Evolutionary conservation across 2,329 filamentous ascomycete species (phyloP).

Genomic region (Zymoseptoria passerinii): DNA sequence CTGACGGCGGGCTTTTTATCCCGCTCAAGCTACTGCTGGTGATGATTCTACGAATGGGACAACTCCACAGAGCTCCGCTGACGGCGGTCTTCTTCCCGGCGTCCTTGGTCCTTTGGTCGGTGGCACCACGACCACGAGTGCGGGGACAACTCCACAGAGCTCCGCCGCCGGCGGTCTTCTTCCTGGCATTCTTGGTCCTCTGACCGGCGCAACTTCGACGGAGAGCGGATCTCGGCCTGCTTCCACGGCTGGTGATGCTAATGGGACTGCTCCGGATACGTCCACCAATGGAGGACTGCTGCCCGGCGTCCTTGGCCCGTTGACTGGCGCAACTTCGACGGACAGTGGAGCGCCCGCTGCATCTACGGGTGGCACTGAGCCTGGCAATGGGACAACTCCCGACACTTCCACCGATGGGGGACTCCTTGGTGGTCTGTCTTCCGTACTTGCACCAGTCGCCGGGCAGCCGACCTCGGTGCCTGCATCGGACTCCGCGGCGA

Average conservation of each 20-base stretch:
- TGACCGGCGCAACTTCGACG: background rate
- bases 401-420: background rate
- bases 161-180: background rate
- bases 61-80: background rate
- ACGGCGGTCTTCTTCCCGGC: slow-evolving; percentile 3
- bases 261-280: too few species aligned
- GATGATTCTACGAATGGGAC: too few species aligned
- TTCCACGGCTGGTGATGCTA: background rate
- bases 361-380: background rate
- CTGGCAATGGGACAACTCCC: too few species aligned
- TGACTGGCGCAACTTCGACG: background rate
- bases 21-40: too few species aligned
- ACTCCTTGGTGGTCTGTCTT: background rate
- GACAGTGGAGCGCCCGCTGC: background rate
- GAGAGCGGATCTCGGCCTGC: background rate
- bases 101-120: slow-evolving; percentile 2
- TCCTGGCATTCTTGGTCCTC: background rate
- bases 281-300: background rate
- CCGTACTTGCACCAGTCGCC: background rate
- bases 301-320: background rate
- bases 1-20: too few species aligned
- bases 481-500: background rate
- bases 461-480: background rate
- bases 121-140: background rate
- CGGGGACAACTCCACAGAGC: too few species aligned